Evolutionary conservation across 331 rosid genomes (phyloP).

Genomic region (Telfairia occidentalis): DNA sequence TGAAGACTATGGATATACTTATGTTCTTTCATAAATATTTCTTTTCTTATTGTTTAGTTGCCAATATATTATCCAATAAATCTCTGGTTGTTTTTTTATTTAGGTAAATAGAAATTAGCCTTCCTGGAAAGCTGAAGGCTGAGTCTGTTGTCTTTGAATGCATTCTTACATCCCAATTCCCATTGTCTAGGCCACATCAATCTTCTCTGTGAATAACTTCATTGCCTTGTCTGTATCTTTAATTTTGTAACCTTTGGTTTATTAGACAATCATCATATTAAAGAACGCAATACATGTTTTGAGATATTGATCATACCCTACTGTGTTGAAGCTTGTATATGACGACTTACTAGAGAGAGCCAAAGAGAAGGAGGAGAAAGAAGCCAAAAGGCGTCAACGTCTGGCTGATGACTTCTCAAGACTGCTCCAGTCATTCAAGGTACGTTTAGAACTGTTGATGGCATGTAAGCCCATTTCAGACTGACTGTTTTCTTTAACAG

Average conservation of each 20-base stretch:
- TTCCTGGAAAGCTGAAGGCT: background rate
- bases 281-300: constrained; percentile 10
- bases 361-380: constrained; percentile 95
- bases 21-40: background rate
- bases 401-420: constrained; percentile 79
- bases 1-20: background rate
- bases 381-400: constrained; percentile 93
- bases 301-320: constrained; percentile 6
- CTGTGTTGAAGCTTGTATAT: constrained; percentile 49
- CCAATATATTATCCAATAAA: background rate
- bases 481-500: constrained; percentile 6
- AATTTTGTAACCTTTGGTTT: background rate
- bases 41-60: background rate
- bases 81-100: background rate
- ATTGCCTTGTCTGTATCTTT: background rate
- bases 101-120: background rate
- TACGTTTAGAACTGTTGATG: constrained; percentile 21
- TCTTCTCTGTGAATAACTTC: background rate
- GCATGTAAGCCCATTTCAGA: background rate
- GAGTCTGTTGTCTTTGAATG: background rate
- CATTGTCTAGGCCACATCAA: background rate
- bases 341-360: constrained; percentile 86
- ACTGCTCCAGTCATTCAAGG: constrained; percentile 62
- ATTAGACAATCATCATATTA: background rate
- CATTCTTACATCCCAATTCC: background rate